phyloP scores from a whole-genome alignment of 2,329 filamentous ascomycete genomes.

The Colletotrichum simmondsii region DNA sequence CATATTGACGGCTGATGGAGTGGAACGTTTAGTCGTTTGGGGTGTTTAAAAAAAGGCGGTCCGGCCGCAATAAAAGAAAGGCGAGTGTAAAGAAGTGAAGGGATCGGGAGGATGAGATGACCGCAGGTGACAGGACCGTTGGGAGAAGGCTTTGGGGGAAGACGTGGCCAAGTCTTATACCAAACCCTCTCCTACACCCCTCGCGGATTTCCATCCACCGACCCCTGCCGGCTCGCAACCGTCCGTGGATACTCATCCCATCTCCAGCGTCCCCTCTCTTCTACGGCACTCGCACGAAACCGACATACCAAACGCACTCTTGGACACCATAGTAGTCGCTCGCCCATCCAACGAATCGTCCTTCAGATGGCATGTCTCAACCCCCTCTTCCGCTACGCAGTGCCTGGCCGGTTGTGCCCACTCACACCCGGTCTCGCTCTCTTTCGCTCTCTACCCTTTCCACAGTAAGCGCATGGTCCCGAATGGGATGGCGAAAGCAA shows the following conservation, averaged over 20 bases:
- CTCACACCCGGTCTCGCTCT: not conserved
- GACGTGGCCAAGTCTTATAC: conserved; percentile 31
- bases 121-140: conserved; percentile 11
- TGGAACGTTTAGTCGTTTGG: not conserved
- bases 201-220: conserved; percentile 8
- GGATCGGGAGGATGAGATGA: conserved; percentile 24
- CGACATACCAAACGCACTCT: conserved; percentile 29
- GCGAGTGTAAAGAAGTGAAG: conserved; percentile 17
- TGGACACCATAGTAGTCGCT: conserved; percentile 6
- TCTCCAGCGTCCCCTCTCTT: conserved; percentile 1
- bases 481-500: not conserved
- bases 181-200: conserved; percentile 28
- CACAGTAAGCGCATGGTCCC: conserved; percentile 5
- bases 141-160: not conserved
- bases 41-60: conserved; percentile 21
- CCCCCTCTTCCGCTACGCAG: conserved; percentile 2
- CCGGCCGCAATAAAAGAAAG: conserved; percentile 32
- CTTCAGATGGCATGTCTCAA: conserved; percentile 34
- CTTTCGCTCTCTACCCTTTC: conserved; percentile 15
- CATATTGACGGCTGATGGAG: conserved; percentile 22
- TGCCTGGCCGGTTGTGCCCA: conserved; percentile 8
- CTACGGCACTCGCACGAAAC: conserved; percentile 33
- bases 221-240: conserved; percentile 9
- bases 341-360: conserved; percentile 24
- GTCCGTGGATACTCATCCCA: conserved; percentile 26